Evolutionary conservation across 2,329 filamentous ascomycete species (phyloP).

Genomic region (Cryphonectria parasitica): DNA sequence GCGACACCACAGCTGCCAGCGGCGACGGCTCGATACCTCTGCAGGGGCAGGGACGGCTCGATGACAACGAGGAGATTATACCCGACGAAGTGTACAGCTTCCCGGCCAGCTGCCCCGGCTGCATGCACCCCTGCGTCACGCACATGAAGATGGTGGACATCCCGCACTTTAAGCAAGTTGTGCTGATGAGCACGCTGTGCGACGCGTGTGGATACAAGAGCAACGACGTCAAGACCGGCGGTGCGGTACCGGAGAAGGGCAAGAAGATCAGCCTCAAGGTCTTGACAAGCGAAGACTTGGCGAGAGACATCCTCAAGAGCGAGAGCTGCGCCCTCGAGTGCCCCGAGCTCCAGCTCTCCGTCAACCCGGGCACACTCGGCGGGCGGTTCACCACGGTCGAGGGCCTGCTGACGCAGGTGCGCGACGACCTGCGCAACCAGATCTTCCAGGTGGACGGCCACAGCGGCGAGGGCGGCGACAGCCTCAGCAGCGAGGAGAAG

Average conservation of each 20-base stretch:
- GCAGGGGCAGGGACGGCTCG: conserved; percentile 43
- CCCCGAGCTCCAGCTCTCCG: conserved; percentile 82
- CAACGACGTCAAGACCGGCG: conserved; percentile 97
- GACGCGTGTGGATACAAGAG: conserved; percentile 90
- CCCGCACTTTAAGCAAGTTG: conserved; percentile 95
- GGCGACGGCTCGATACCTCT: conserved; percentile 55
- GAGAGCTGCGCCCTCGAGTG: conserved; percentile 89
- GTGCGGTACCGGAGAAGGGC: conserved; percentile 84
- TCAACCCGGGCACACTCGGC: conserved; percentile 92
- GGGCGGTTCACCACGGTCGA: conserved; percentile 97
- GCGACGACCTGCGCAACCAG: conserved; percentile 83
- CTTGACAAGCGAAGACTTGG: conserved; percentile 71
- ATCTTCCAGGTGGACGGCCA: conserved; percentile 85
- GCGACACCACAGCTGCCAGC: conserved; percentile 57
- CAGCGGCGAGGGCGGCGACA: conserved; percentile 72
- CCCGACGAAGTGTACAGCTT: conserved; percentile 93
- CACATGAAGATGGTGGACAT: conserved; percentile 99
- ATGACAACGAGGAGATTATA: conserved; percentile 75
- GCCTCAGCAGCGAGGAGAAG: conserved; percentile 68
- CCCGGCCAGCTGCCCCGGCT: conserved; percentile 89
- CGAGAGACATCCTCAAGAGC: conserved; percentile 92
- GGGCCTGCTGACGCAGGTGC: conserved; percentile 88
- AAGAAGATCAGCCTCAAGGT: conserved; percentile 81
- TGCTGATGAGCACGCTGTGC: conserved; percentile 93
- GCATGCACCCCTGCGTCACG: conserved; percentile 81